Evolutionary conservation across 441 rosid species (phyloP).

Genomic region (Gossypium lobatum): DNA sequence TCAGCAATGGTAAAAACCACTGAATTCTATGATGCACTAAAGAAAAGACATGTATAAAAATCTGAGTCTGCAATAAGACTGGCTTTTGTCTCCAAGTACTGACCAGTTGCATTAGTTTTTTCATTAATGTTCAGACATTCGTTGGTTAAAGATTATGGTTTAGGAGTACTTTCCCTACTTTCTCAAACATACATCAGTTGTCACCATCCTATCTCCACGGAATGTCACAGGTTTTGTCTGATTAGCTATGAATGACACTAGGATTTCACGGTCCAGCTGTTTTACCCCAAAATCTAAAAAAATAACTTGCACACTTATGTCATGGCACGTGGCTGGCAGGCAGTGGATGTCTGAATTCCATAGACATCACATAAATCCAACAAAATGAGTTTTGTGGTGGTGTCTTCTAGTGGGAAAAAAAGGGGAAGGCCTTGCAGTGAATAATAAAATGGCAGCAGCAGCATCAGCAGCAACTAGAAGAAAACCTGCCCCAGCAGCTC

Average conservation of each 20-base stretch:
- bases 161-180: neutral
- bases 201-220: constrained; percentile 4
- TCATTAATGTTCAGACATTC: neutral
- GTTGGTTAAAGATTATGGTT: neutral
- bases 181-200: neutral
- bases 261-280: neutral
- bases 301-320: neutral
- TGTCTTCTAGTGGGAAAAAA: constrained; percentile 15
- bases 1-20: neutral
- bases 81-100: neutral
- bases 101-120: neutral
- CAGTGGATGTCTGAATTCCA: neutral
- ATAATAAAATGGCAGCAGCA: neutral
- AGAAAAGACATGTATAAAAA: neutral
- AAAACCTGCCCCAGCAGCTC: neutral
- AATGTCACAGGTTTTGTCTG: constrained; percentile 1
- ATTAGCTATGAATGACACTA: neutral
- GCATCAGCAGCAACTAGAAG: neutral
- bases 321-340: neutral
- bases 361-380: constrained; percentile 10
- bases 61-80: neutral
- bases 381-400: constrained; percentile 1
- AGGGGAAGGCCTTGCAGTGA: neutral
- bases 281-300: neutral
- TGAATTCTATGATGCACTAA: neutral